Evolutionary conservation across 1,284 basidiomycete genomes (phyloP), one percentile per base, ranked within the genome.

Genomic region (Hemileia vastatrix): DNA sequence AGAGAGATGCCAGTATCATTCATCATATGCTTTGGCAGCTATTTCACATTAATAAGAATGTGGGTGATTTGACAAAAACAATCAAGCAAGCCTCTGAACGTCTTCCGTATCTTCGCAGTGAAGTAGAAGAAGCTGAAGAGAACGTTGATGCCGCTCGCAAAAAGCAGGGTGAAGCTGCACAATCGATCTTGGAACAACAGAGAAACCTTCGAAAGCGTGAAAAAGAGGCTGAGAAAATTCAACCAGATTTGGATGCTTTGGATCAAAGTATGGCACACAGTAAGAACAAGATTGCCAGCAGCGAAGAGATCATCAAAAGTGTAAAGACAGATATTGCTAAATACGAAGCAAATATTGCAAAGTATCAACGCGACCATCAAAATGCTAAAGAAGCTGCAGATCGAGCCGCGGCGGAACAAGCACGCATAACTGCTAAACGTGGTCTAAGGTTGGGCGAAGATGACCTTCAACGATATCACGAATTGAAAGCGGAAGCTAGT

Each of bases 21-120:
- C 85, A 84, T 43, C 86, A 90, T 52, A 81, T 92, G 6, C 79
- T 98, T 6, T 94, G 90, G 83, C 88, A 87, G 70, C 78, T 99
- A 4, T 97, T 84, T 73, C 90, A 96, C 75, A 88, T 98, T 63
- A 86, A 93, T 68, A 80, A 86, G 66, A 83, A 84, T 6, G 87
- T 95, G 45, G 84, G 86, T 68, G 78, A 78, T 24, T 87, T 89
- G 57, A 82, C 84, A 0, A 77, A 79, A 19, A 81, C 83, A 44
- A 89, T 95, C 64, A 82, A 84, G 54, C 79, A 80, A 59, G 85
- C 86, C 70, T 89, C 86, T 69, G 83, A 82, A 58, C 81, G 83
- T 15, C 80, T 95, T 9, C 78, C 79, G 0, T 83, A 82, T 1
- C 77, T 91, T 24, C 15, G 80, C 81, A 61, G 83, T 88, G 59